Evolutionary conservation across 2,329 filamentous ascomycete genomes (phyloP).

Genomic region (Paecilomyces dactylethromorphus): DNA sequence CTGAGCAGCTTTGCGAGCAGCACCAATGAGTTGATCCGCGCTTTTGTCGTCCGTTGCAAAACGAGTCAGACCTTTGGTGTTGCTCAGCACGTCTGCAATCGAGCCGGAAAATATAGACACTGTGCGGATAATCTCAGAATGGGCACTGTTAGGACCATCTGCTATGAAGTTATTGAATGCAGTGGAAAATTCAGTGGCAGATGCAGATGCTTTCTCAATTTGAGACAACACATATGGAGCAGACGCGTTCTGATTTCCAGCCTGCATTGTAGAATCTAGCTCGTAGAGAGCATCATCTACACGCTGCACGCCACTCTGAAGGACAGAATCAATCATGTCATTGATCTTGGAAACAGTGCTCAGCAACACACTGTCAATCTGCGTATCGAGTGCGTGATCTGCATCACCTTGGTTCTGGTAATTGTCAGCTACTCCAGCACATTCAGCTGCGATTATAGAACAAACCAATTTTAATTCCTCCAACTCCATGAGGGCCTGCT

Average conservation of each 20-base stretch:
- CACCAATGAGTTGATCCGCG: constrained; percentile 74
- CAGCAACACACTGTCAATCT: constrained; percentile 83
- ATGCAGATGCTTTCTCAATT: constrained; percentile 92
- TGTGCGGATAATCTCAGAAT: constrained; percentile 86
- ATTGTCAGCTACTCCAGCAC: not conserved
- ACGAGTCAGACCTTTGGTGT: constrained; percentile 89
- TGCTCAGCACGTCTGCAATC: constrained; percentile 87
- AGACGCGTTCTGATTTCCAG: constrained; percentile 95
- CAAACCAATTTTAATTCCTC: constrained; percentile 68
- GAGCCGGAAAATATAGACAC: constrained; percentile 86
- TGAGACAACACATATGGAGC: constrained; percentile 92
- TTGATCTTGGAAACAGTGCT: constrained; percentile 89
- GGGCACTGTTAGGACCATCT: constrained; percentile 83
- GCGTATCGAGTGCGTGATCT: constrained; percentile 76
- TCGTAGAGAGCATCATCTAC: constrained; percentile 97
- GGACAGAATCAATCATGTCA: constrained; percentile 92
- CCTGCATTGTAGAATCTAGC: constrained; percentile 95
- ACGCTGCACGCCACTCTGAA: constrained; percentile 85
- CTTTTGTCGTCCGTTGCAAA: constrained; percentile 96
- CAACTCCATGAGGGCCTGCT: constrained; percentile 86
- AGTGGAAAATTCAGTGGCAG: constrained; percentile 93
- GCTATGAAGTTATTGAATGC: constrained; percentile 98
- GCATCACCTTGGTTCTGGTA: constrained; percentile 62
- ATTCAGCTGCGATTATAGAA: constrained; percentile 2
- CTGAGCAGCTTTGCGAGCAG: constrained; percentile 75